A percentile compares a stretch with the other conserved stretches of the same genome.
Conservation (phyloP, 148 eudicot genomes). For the Rheum nobile region DNA sequence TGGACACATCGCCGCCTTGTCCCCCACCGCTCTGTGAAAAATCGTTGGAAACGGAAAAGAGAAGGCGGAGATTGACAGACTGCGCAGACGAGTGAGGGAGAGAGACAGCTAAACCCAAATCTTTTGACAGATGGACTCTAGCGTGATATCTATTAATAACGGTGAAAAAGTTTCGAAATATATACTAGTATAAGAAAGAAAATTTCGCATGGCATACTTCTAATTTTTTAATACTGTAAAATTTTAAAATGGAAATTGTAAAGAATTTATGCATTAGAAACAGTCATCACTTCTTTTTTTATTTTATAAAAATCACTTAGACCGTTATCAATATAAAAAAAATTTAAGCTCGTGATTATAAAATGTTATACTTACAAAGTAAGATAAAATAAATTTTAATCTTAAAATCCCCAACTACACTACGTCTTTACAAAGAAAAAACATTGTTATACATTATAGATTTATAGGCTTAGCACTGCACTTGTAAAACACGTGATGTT, state of each 20-base stretch:
- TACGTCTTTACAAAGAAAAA: too few relatives aligned
- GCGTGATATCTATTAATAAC: neutral
- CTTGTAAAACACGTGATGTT: too few relatives aligned
- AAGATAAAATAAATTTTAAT: too few relatives aligned
- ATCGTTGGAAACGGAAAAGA: neutral
- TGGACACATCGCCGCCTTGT: slow-evolving; percentile 7
- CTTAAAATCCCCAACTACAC: too few relatives aligned
- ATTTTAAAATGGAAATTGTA: neutral
- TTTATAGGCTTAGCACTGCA: too few relatives aligned
- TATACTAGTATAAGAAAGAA: neutral
- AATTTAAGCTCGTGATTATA: too few relatives aligned
- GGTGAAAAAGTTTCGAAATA: neutral
- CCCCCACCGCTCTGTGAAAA: neutral
- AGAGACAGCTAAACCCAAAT: slow-evolving; percentile 2
- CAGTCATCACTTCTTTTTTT: neutral
- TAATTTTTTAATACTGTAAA: neutral
- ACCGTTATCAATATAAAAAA: too few relatives aligned
- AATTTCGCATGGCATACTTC: neutral
- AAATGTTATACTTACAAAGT: too few relatives aligned
- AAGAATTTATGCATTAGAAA: neutral
- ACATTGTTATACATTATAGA: too few relatives aligned
- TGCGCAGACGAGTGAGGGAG: neutral
- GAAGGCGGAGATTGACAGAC: neutral
- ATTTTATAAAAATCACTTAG: too few relatives aligned
- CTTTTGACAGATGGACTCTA: neutral